These are phyloP conservation scores for Candida dubliniensis DNA, from an alignment of 1,139 yeast genomes.

Conservation along the genomic window DNA sequence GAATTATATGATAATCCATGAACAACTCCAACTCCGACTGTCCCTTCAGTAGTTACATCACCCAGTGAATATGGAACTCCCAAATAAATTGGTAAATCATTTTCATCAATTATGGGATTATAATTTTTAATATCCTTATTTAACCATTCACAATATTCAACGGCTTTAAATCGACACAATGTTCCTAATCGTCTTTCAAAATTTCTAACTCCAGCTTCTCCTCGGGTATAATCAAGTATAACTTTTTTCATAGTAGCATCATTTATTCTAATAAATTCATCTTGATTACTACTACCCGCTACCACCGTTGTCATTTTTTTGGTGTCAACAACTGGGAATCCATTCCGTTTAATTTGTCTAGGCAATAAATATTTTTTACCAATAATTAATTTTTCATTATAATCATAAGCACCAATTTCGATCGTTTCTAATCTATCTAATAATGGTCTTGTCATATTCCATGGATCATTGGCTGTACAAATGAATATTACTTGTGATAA, in stretches of 20 bases:
- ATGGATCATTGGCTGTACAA: constrained; percentile 87
- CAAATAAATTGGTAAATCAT: constrained; percentile 49
- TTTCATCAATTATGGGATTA: constrained; percentile 38
- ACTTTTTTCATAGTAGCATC: constrained; percentile 60
- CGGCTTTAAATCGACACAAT: constrained; percentile 79
- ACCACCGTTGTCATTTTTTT: constrained; percentile 9
- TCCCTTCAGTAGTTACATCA: constrained; percentile 16
- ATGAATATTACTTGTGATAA: constrained; percentile 80
- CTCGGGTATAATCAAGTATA: constrained; percentile 68
- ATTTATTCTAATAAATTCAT: constrained; percentile 35
- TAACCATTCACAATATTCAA: constrained; percentile 58
- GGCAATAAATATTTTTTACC: constrained; percentile 74
- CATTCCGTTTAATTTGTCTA: constrained; percentile 73
- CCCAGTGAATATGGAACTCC: constrained; percentile 48
- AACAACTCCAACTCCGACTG: constrained; percentile 64
- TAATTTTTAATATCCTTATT: constrained; percentile 22
- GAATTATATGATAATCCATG: constrained; percentile 88
- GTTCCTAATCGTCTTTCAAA: constrained; percentile 73
- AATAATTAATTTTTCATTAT: constrained; percentile 73
- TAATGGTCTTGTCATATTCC: constrained; percentile 74
- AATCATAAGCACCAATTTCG: constrained; percentile 77
- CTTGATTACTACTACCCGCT: too few relatives aligned
- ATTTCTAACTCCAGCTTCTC: constrained; percentile 83
- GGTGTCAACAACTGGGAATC: constrained; percentile 42
- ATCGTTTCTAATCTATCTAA: constrained; percentile 87